Conservation (phyloP, 805 yeast genomes). For the Candida andamanensis region DNA sequence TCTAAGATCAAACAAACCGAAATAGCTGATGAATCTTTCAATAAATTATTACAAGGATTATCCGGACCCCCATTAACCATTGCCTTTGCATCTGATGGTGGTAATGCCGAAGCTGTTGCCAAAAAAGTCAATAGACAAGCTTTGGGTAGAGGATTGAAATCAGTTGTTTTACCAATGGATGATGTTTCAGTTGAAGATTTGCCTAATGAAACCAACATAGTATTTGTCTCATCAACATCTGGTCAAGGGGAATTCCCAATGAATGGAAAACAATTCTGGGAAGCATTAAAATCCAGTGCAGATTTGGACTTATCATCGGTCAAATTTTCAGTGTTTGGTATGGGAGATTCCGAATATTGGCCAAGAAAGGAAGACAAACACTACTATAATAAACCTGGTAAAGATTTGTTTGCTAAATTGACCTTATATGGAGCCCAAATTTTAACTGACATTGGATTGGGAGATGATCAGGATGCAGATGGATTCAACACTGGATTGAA, state of each 20-base stretch:
- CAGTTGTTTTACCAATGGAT: constrained; percentile 63
- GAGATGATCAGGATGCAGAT: constrained; percentile 97
- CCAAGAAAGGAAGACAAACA: constrained; percentile 94
- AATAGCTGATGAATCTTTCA: constrained; percentile 73
- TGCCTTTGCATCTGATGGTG: constrained; percentile 89
- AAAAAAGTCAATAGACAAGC: constrained; percentile 76
- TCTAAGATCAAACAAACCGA: constrained; percentile 54
- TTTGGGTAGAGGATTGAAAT: constrained; percentile 69
- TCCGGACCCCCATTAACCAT: constrained; percentile 89
- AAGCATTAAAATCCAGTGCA: constrained; percentile 53
- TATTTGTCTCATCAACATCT: constrained; percentile 67
- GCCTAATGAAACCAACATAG: constrained; percentile 62
- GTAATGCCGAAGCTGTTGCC: constrained; percentile 79
- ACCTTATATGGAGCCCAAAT: constrained; percentile 68
- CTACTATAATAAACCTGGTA: constrained; percentile 87
- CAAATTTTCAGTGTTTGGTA: constrained; percentile 62
- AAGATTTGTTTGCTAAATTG: constrained; percentile 64
- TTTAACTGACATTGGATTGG: constrained; percentile 73
- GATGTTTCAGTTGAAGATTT: constrained; percentile 70
- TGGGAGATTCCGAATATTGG: constrained; percentile 89
- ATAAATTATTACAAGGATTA: constrained; percentile 73
- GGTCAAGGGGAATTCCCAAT: constrained; percentile 88
- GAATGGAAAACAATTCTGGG: constrained; percentile 77
- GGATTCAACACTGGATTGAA: constrained; percentile 90
- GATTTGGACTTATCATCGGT: constrained; percentile 60